These are phyloP conservation scores for Heliamphora exappendiculata DNA, from an alignment of 148 eudicot species.

Conservation along the genomic window DNA sequence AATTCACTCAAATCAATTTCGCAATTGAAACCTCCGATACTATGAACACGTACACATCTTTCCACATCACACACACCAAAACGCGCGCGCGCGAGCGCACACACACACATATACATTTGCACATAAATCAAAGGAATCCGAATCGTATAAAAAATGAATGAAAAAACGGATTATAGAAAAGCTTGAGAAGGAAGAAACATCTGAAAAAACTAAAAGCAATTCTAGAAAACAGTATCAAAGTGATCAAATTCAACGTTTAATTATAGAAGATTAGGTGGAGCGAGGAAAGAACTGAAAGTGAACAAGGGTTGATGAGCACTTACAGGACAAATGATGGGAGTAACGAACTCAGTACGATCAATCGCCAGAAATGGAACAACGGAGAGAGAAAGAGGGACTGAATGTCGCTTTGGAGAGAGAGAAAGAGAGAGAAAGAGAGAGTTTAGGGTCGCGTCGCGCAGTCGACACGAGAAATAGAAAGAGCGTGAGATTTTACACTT, in stretches of 20 bases:
- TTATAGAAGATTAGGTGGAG: neutral
- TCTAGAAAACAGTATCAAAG: neutral
- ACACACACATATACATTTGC: neutral
- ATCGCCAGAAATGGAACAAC: neutral
- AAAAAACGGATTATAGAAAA: neutral
- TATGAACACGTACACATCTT: neutral
- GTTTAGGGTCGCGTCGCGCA: neutral
- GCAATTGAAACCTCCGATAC: neutral
- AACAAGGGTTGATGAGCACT: neutral
- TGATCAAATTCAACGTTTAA: neutral
- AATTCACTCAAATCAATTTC: neutral
- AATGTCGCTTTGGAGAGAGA: neutral
- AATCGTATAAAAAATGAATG: neutral
- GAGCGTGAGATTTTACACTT: neutral
- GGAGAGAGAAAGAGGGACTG: too few relatives aligned
- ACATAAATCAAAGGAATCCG: neutral
- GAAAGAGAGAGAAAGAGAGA: neutral
- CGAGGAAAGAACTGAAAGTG: neutral
- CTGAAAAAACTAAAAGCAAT: neutral
- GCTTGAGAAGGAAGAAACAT: neutral
- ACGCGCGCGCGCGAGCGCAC: neutral
- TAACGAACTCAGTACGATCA: neutral
- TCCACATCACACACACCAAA: neutral
- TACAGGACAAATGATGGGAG: conserved; percentile 8
- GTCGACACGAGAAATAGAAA: neutral